Base-by-base conservation (phyloP, 1,284 basidiomycete genomes). In the Pyrrhoderma noxium region DNA sequence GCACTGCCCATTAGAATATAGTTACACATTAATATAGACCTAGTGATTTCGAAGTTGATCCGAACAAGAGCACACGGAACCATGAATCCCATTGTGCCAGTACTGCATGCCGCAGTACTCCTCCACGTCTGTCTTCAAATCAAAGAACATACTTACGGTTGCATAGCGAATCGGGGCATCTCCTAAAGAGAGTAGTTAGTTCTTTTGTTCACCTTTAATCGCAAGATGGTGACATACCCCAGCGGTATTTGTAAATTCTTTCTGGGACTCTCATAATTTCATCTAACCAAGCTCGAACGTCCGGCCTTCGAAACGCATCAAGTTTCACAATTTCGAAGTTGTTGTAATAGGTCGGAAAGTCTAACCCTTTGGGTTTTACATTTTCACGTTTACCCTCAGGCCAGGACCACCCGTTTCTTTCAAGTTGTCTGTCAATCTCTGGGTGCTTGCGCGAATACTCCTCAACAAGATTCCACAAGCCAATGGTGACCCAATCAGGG, bases 221-320 rank as follows among this genome's bases (percentile, higher is more conserved):
- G 43, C 7, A 35, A 9, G 14, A 21, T 22, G 8, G 21, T 16
- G 19, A 43, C 56, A 27, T 37, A 57, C 56, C 56, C 56, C 56
- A 57, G 22, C 56, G 46, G 35, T 53, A 53, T 38, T 57, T 57
- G 18, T 53, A 57, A 13, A 55, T 53, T 16, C 54, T 25, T 34
- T 56, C 51, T 21, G 54, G 54, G 7, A 51, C 54, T 9, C 46
- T 45, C 54, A 41, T 55, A 16, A 57, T 34, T 21, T 55, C 56
- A n/a, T 51, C 34, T 3, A 56, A 42, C 51, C 54, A 57, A 13
- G 37, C 51, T 31, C 40, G 45, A 2, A 57, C 48, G 35, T 56
- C 56, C 11, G 51, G 47, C 18, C 48, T 22, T 21, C 53, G 16
- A 31, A 54, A 54, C 23, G 48, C 47, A n/a, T 54, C 44, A 2